Evolutionary conservation across 805 yeast genomes (phyloP), one percentile per base, ranked within the genome.

Genomic region (Yamadazyma kitorensis): DNA sequence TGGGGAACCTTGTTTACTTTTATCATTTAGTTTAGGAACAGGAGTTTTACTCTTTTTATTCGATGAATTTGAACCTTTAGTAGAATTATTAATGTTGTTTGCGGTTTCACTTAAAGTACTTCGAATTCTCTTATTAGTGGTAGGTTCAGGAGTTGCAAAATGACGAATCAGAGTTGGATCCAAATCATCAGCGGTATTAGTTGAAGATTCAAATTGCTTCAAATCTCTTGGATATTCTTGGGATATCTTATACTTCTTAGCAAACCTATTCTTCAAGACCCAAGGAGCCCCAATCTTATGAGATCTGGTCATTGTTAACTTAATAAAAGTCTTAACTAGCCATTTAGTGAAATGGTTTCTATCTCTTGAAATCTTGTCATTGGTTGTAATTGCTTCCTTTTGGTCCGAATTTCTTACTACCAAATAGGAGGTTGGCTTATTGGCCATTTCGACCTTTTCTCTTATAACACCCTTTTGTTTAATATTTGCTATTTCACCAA

Each of bases 271-370:
- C 52, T 82, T 84, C 11, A 93, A 93, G 14, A 91, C 79, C 98
- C 98, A 93, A 3, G 98, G 98, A 3, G 97, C 91, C 3, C 98
- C 97, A 27, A 81, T 69, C 69, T 84, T 86, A 35, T 82, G 73
- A 2, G 89, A 85, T 36, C 95, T 76, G 6, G 83, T 70, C 54
- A 86, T 72, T 28, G 86, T 74, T 54, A 85, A 72, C 59, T 89
- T 85, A 54, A 89, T 72, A 54, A 93, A 81, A n/a, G 96, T 82
- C 55, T 89, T 84, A 23, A 93, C 83, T 34, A 84, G 73, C 77
- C 89, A 82, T 57, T 91, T 93, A 7, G 97, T 89, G 63, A 88
- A 89, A 34, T 82, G 72, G 41, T 82, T 82, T 40, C 97, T 72
- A 52, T 91, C 96, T 44, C 98, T 72, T 21, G 82, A 66, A 15